Percentiles rank a stretch among this genome's conserved stretches.
phyloP scores from a whole-genome alignment of 352 stramenopile species.

The Phytophthora melonis region DNA sequence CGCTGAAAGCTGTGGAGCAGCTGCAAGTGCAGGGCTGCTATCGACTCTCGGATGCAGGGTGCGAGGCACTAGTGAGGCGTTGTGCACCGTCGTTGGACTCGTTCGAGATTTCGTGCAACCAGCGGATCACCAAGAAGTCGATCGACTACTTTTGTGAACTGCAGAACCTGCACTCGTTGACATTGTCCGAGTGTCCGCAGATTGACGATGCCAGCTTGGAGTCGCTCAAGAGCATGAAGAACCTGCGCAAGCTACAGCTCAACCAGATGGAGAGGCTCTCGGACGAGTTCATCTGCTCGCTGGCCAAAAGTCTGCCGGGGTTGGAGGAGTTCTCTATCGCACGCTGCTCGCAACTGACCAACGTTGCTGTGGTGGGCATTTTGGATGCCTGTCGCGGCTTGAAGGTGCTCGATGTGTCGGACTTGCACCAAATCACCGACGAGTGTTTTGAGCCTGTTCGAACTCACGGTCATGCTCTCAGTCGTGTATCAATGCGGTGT shows the following conservation, averaged over 20 bases:
- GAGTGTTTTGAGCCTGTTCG: constrained; percentile 71
- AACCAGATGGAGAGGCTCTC: constrained; percentile 83
- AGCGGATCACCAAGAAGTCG: constrained; percentile 78
- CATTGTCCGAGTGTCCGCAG: constrained; percentile 82
- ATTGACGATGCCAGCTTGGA: constrained; percentile 66
- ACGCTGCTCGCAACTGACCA: constrained; percentile 73
- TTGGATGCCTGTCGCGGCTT: constrained; percentile 69
- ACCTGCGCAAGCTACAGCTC: constrained; percentile 71
- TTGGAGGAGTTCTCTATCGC: constrained; percentile 79
- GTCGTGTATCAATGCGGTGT: constrained; percentile 63
- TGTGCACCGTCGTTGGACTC: constrained; percentile 76
- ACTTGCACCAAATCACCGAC: constrained; percentile 77
- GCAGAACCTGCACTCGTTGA: constrained; percentile 68
- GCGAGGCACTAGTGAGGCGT: constrained; percentile 67
- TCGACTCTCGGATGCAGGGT: constrained; percentile 72
- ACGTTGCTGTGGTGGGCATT: constrained; percentile 52
- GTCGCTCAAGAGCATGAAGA: constrained; percentile 71
- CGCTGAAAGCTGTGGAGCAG: constrained; percentile 70
- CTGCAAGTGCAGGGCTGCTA: constrained; percentile 82
- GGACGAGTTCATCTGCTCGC: constrained; percentile 59
- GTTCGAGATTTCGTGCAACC: constrained; percentile 86
- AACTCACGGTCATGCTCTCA: constrained; percentile 58
- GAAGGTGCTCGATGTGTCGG: constrained; percentile 71
- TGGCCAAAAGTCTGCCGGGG: constrained; percentile 56
- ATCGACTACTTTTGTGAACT: constrained; percentile 83